Percentiles rank a stretch among this genome's conserved stretches.
Evolutionary conservation across 169 alveolate genomes (phyloP).

Genomic region (Eimeria maxima): DNA sequence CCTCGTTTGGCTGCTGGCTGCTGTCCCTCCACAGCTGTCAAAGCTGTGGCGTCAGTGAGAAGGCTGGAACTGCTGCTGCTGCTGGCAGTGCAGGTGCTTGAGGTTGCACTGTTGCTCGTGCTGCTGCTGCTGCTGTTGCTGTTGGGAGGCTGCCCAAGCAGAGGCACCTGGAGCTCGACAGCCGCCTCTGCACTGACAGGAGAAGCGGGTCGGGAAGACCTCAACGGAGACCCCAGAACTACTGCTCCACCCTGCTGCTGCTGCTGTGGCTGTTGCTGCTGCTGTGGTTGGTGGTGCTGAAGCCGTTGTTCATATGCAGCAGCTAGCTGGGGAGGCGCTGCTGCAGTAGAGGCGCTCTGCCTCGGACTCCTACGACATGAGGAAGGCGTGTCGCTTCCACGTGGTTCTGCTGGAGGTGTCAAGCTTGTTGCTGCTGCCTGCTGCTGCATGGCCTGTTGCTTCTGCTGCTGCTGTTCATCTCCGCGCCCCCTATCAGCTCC

Average conservation of each 20-base stretch:
- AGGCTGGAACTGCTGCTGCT: constrained; percentile 36
- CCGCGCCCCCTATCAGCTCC: neutral
- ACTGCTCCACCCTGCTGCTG: neutral
- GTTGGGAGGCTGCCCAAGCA: constrained; percentile 7
- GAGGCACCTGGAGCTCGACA: neutral
- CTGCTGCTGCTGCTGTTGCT: constrained; percentile 64
- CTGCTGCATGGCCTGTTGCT: constrained; percentile 20
- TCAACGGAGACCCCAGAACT: neutral
- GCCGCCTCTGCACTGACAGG: neutral
- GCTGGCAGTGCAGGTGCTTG: neutral
- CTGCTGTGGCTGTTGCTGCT: constrained; percentile 42
- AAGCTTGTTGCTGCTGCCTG: constrained; percentile 2
- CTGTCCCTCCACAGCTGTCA: neutral
- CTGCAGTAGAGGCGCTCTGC: neutral
- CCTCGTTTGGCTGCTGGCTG: neutral
- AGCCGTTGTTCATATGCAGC: constrained; percentile 18
- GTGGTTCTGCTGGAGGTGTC: constrained; percentile 3
- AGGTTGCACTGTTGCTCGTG: constrained; percentile 2
- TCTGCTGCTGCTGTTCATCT: neutral
- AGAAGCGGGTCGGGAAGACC: neutral
- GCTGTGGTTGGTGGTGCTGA: neutral
- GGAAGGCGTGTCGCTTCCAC: neutral
- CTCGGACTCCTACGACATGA: neutral
- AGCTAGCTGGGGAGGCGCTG: constrained; percentile 33
- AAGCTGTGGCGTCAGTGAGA: neutral